A percentile compares a stretch with the other conserved stretches of the same genome.
Conservation (phyloP, 192 early-diverging fungal species). For the Coemansia sp. region DNA sequence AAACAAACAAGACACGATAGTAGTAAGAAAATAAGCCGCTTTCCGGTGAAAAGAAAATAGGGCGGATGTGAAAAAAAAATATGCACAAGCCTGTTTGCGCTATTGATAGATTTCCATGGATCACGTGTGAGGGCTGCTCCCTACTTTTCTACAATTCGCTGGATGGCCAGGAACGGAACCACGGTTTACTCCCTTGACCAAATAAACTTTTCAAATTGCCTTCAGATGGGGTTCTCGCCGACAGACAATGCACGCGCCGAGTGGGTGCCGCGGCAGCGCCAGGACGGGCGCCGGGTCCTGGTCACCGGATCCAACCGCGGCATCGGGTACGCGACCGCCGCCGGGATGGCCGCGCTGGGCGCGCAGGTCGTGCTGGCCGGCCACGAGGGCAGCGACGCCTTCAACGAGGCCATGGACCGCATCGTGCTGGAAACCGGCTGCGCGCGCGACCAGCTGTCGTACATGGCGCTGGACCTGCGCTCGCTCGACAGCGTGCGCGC, state of each 20-base stretch:
- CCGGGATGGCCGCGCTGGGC: constrained; percentile 39
- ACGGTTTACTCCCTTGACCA: too few species aligned
- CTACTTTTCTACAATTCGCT: too few species aligned
- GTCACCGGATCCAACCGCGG: constrained; percentile 52
- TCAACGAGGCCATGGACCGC: constrained; percentile 37
- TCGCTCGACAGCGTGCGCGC: constrained; percentile 40
- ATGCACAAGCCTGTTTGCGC: too few species aligned
- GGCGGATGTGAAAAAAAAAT: not conserved
- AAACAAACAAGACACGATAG: constrained; percentile 8
- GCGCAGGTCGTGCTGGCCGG: constrained; percentile 43
- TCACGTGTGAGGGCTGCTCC: not conserved
- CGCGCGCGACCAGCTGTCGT: constrained; percentile 24
- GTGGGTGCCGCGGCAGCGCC: constrained; percentile 39
- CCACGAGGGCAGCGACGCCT: constrained; percentile 36
- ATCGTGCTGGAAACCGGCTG: constrained; percentile 44
- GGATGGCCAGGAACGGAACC: too few species aligned
- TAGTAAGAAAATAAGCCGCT: constrained; percentile 1
- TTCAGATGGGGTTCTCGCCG: constrained; percentile 43
- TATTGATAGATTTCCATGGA: not conserved
- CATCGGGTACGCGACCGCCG: constrained; percentile 43
- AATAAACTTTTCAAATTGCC: not conserved
- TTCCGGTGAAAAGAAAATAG: constrained; percentile 7
- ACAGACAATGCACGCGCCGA: constrained; percentile 16
- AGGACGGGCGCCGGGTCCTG: constrained; percentile 36
- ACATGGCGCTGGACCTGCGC: constrained; percentile 49